Percentiles rank a stretch among this genome's conserved stretches.
Evolutionary conservation across 1,139 yeast species (phyloP).

Genomic region (Blastobotrys persicus): DNA sequence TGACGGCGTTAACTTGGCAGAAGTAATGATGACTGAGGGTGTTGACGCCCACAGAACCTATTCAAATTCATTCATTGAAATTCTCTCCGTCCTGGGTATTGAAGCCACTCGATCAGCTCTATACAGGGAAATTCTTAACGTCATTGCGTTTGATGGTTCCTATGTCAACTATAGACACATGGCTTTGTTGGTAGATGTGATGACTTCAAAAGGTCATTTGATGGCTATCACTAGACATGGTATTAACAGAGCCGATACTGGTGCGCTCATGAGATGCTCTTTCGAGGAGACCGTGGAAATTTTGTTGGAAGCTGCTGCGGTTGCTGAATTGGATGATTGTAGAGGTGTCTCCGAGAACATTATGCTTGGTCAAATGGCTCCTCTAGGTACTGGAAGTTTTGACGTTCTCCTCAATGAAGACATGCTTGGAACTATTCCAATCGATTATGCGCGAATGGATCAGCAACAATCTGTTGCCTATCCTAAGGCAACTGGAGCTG

Average conservation of each 20-base stretch:
- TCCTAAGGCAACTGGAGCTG: constrained; percentile 44
- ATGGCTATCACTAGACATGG: constrained; percentile 99
- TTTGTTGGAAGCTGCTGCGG: constrained; percentile 94
- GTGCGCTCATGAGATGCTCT: constrained; percentile 98
- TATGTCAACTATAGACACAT: constrained; percentile 97
- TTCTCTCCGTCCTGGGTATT: constrained; percentile 92
- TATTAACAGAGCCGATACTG: constrained; percentile 96
- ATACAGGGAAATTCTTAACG: constrained; percentile 90
- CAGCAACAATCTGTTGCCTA: constrained; percentile 25
- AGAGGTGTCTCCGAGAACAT: constrained; percentile 98
- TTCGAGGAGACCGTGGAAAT: constrained; percentile 99
- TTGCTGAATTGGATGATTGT: constrained; percentile 97
- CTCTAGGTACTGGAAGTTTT: constrained; percentile 97
- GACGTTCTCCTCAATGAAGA: constrained; percentile 94
- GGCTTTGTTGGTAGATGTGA: constrained; percentile 95
- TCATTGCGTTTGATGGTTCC: constrained; percentile 99
- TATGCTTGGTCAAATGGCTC: constrained; percentile 97
- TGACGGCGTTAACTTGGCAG: constrained; percentile 95
- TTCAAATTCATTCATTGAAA: constrained; percentile 95
- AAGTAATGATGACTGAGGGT: constrained; percentile 93
- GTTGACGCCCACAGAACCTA: constrained; percentile 88
- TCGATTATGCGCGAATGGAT: constrained; percentile 38
- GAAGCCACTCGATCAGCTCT: constrained; percentile 97
- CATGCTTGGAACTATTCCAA: constrained; percentile 67
- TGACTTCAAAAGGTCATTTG: constrained; percentile 98